Evolutionary conservation across 306 rosid species (phyloP).

Genomic region (Carpinus viminea): DNA sequence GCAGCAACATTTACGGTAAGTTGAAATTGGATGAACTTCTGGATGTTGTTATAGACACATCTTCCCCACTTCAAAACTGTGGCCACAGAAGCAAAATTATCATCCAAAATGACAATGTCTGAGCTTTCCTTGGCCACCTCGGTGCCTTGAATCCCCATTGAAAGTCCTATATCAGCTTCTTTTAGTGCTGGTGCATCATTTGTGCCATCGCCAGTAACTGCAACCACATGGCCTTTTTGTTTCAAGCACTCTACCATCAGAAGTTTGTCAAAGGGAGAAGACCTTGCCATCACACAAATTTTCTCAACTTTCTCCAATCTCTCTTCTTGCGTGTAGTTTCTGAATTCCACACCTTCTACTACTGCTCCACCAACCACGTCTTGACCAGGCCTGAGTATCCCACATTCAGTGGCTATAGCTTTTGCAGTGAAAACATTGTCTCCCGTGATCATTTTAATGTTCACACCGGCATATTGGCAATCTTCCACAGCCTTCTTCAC

Average conservation of each 20-base stretch:
- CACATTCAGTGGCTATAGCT: constrained; percentile 39
- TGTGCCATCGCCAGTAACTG: constrained; percentile 31
- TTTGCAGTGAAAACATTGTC: constrained; percentile 36
- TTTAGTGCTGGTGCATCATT: constrained; percentile 36
- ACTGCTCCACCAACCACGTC: constrained; percentile 15
- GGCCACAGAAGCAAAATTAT: constrained; percentile 30
- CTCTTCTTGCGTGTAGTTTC: constrained; percentile 28
- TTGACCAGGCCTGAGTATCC: constrained; percentile 16
- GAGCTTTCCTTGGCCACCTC: constrained; percentile 39
- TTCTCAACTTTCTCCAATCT: constrained; percentile 34
- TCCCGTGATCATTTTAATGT: constrained; percentile 33
- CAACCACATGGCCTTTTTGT: constrained; percentile 39
- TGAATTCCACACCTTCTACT: constrained; percentile 37
- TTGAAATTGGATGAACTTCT: constrained; percentile 40
- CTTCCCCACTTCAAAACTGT: constrained; percentile 36
- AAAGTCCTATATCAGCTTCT: constrained; percentile 36
- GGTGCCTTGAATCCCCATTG: constrained; percentile 39
- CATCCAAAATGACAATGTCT: constrained; percentile 36
- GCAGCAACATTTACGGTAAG: constrained; percentile 36
- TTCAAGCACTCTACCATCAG: constrained; percentile 42
- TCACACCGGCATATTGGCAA: constrained; percentile 2
- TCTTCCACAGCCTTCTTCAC: constrained; percentile 11
- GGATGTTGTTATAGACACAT: constrained; percentile 31
- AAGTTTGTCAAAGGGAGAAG: constrained; percentile 37
- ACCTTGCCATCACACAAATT: constrained; percentile 40